phyloP scores from a whole-genome alignment of 1,139 yeast genomes.

The Candida buenavistaensis region DNA sequence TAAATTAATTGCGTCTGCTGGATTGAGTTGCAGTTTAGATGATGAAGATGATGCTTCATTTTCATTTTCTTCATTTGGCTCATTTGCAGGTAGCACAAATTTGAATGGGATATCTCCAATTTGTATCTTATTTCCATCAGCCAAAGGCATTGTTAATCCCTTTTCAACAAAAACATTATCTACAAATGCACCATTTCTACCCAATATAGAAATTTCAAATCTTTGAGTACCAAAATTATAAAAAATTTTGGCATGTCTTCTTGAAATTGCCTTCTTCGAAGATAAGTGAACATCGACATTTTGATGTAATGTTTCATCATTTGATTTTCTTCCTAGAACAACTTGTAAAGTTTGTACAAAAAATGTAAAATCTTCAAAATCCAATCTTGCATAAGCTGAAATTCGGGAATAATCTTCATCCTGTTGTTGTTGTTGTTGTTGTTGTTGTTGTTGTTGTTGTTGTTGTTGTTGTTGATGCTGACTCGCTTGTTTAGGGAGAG shows the following conservation, averaged over 20 bases:
- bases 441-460: neutral
- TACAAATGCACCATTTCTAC: conserved; percentile 95
- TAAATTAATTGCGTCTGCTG: conserved; percentile 54
- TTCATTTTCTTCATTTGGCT: conserved; percentile 27
- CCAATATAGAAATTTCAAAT: conserved; percentile 85
- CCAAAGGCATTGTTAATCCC: conserved; percentile 84
- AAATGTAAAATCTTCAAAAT: conserved; percentile 88
- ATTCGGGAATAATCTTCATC: conserved; percentile 45
- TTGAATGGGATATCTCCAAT: conserved; percentile 89
- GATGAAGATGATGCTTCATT: conserved; percentile 15
- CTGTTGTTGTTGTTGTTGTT: neutral
- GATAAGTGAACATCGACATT: conserved; percentile 89
- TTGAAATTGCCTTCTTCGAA: conserved; percentile 84
- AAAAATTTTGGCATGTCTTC: conserved; percentile 91
- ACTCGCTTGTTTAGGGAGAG: conserved; percentile 12
- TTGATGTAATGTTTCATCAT: conserved; percentile 57
- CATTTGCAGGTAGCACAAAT: conserved; percentile 71
- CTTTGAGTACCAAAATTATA: conserved; percentile 94
- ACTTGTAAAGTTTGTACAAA: conserved; percentile 96
- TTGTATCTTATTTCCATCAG: conserved; percentile 81
- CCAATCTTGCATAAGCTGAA: conserved; percentile 91
- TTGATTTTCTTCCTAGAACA: conserved; percentile 83
- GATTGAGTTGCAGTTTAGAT: conserved; percentile 44
- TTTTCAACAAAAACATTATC: conserved; percentile 85
- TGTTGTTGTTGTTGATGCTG: neutral